Evolutionary conservation across 163 green algal genomes (phyloP).

Genomic region (Prototheca stagnorum): DNA sequence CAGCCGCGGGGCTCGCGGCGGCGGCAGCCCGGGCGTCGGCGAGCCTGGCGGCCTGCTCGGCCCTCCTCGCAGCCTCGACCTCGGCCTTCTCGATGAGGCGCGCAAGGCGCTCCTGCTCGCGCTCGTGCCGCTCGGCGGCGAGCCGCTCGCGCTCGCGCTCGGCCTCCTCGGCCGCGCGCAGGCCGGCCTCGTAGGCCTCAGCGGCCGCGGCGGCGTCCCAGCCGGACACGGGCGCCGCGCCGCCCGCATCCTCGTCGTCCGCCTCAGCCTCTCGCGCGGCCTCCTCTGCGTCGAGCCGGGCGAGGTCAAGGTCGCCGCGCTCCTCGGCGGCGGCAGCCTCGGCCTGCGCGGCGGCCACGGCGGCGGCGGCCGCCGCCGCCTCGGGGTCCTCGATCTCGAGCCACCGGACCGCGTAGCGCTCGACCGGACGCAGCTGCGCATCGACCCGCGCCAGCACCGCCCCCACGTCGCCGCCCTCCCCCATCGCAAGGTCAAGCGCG

Average conservation of each 20-base stretch:
- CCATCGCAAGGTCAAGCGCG: not conserved
- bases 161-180: conserved; percentile 9
- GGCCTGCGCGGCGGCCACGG: conserved; percentile 1
- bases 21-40: not conserved
- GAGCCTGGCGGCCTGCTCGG: not conserved
- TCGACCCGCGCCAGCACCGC: not conserved
- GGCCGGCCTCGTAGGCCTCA: conserved; percentile 33
- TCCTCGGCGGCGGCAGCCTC: conserved; percentile 15
- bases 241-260: conserved; percentile 39
- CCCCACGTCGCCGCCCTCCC: conserved; percentile 2
- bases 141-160: not conserved
- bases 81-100: too few relatives aligned
- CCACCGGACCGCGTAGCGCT: conserved; percentile 32
- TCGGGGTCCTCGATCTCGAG: conserved; percentile 15
- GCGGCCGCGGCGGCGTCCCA: conserved; percentile 42
- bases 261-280: conserved; percentile 17
- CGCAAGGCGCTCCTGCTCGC: not conserved
- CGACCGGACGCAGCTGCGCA: conserved; percentile 19
- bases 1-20: not conserved
- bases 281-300: conserved; percentile 7
- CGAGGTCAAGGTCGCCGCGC: too few relatives aligned
- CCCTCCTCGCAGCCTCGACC: too few relatives aligned
- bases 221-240: conserved; percentile 16
- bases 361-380: not conserved
- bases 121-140: conserved; percentile 4